Base-by-base conservation (phyloP, 768 basidiomycete species). In the Daedalea quercina region DNA sequence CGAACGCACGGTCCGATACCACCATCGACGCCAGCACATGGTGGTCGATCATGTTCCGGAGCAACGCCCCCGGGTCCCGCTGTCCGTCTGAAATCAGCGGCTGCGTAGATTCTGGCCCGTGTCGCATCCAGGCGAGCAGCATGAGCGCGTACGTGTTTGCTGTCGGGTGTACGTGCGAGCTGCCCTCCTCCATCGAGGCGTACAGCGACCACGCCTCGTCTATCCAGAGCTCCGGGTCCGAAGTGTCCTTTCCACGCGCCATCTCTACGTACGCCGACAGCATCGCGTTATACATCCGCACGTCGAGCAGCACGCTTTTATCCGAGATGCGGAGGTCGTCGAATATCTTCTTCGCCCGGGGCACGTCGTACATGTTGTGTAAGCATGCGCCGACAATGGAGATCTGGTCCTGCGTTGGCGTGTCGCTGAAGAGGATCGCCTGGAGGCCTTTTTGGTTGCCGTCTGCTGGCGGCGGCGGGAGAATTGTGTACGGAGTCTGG, bases 321-420 rank as follows among this genome's bases (percentile, higher is more conserved):
- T 67, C 57, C 9, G 66, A 61, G 20, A 56, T 56, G 6, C 85
- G 78, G 34, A 94, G 67, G 9, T 76, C 73, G 44, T 81, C 78
- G 57, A 94, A 92, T 22, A 94, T 78, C 34, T 73, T 70, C 57
- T 81, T 81, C 7, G 92, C 92, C 4, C 93, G 85, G 0, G 77
- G 73, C 0, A 93, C 81, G 64, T 93, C 89, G 65, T 85, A 82
- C 2, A 80, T 63, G 56, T 86, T 80, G 65, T 85, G 77, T 12
- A 94, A 69, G 64, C 93, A 94, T 3, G 90, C 89, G 59, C 88
- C 84, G 69, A 94, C 87, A 57, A 94, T 78, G 0, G 87, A 82
- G 11, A 90, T 65, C 51, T 79, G 73, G 65, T 92, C 88, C 62
- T 83, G 79, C 0, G 84, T 81, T 0, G 70, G 65, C 0, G 88